phyloP scores from a whole-genome alignment of 352 stramenopile species.

The Pythium sp. region DNA sequence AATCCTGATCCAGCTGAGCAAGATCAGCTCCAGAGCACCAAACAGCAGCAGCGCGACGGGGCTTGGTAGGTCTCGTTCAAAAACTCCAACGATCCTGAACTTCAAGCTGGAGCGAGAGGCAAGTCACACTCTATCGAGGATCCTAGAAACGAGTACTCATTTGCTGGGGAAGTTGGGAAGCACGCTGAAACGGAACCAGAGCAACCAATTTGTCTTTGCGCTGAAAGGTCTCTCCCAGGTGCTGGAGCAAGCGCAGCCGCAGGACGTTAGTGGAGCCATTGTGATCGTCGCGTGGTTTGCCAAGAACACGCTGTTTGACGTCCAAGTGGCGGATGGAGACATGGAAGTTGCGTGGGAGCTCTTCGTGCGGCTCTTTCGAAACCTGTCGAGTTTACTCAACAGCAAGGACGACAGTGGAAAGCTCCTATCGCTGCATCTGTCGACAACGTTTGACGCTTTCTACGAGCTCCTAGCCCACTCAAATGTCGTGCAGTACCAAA shows the following conservation, averaged over 20 bases:
- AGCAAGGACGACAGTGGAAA: not conserved
- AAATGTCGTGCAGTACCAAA: conserved; percentile 30
- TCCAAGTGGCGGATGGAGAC: conserved; percentile 42
- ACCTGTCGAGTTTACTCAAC: conserved; percentile 7
- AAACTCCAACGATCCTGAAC: not conserved
- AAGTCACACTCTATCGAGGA: conserved; percentile 10
- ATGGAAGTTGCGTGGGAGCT: conserved; percentile 42
- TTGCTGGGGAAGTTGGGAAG: conserved; percentile 37
- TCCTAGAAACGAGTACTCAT: conserved; percentile 36
- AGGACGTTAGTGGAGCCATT: conserved; percentile 13
- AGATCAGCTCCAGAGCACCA: conserved; percentile 19
- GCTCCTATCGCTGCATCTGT: conserved; percentile 25
- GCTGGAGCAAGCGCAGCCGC: conserved; percentile 10
- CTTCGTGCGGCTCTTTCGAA: conserved; percentile 26
- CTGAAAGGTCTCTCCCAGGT: conserved; percentile 47
- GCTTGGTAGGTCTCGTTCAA: conserved; percentile 7
- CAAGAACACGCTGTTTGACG: conserved; percentile 34
- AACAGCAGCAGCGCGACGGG: conserved; percentile 11
- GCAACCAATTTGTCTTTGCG: conserved; percentile 52
- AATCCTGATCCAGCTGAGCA: conserved; percentile 45
- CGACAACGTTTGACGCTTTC: conserved; percentile 37
- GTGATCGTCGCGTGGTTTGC: conserved; percentile 38
- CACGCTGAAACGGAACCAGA: conserved; percentile 48
- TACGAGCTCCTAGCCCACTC: conserved; percentile 47
- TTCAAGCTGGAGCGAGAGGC: conserved; percentile 2